A percentile compares a stretch with the other conserved stretches of the same genome.
Evolutionary conservation across 208 protist genomes (phyloP).

Genomic region (Trypanosoma boissoni): DNA sequence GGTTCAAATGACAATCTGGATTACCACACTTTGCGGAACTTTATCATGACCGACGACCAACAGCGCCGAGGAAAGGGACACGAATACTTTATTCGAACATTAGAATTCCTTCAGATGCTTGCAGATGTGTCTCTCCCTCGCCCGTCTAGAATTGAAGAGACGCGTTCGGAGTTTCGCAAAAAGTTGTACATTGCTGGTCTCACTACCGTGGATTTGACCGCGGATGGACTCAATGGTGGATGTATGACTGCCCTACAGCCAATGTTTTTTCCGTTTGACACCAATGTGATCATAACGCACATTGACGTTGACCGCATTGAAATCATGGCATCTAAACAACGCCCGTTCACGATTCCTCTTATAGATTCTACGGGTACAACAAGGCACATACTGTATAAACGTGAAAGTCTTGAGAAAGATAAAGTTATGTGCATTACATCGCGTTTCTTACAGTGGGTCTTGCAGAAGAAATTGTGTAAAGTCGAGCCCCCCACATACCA

Average conservation of each 20-base stretch:
- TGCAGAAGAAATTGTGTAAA: slow-evolving; percentile 35
- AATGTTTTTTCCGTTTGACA: slow-evolving; percentile 32
- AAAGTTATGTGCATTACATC: slow-evolving; percentile 78
- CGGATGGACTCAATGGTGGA: background rate
- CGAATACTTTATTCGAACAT: slow-evolving; percentile 22
- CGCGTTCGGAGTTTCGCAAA: slow-evolving; percentile 4
- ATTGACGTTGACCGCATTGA: slow-evolving; percentile 21
- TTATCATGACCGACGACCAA: slow-evolving; percentile 7
- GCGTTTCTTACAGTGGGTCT: slow-evolving; percentile 52
- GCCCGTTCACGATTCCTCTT: slow-evolving; percentile 29
- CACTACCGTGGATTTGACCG: background rate
- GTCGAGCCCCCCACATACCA: slow-evolving; percentile 63
- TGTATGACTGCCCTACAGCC: background rate
- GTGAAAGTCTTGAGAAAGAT: slow-evolving; percentile 69
- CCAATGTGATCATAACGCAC: slow-evolving; percentile 17
- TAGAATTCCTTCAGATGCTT: slow-evolving; percentile 21
- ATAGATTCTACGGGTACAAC: slow-evolving; percentile 12
- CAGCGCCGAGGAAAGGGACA: slow-evolving; percentile 3
- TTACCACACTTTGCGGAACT: slow-evolving; percentile 18
- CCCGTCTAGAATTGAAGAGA: slow-evolving; percentile 3
- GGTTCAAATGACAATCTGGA: slow-evolving; percentile 13
- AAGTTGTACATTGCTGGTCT: slow-evolving; percentile 6
- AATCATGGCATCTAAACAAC: slow-evolving; percentile 24
- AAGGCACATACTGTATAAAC: slow-evolving; percentile 68
- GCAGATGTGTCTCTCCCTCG: background rate